Evolutionary conservation across 2,329 filamentous ascomycete species (phyloP).

Genomic region (Diaporthe citrichinensis): DNA sequence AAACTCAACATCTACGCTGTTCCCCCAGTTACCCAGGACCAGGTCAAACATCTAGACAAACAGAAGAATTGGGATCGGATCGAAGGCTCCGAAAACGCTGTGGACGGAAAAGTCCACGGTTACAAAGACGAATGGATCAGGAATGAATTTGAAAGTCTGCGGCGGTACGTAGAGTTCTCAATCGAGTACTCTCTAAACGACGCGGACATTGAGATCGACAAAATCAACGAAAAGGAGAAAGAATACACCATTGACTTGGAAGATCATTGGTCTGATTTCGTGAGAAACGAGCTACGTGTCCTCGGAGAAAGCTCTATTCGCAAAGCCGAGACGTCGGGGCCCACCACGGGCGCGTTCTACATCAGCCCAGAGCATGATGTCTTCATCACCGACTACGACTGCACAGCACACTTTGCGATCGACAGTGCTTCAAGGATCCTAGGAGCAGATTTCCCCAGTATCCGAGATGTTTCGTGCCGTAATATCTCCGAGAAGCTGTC

Average conservation of each 20-base stretch:
- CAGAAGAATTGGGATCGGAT: not conserved
- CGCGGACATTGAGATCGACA: fast-evolving
- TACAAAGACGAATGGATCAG: not conserved
- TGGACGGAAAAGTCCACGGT: not conserved
- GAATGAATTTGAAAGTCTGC: fast-evolving
- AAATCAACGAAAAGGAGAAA: fast-evolving
- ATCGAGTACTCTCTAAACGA: not conserved
- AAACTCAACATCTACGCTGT: constrained; percentile 18
- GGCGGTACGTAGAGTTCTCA: fast-evolving
- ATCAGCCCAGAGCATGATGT: constrained; percentile 19
- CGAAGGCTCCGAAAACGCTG: not conserved
- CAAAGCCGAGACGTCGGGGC: not conserved
- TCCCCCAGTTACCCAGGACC: not conserved
- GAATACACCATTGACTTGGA: not conserved
- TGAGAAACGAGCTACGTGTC: not conserved
- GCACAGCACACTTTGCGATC: not conserved
- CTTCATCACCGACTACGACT: not conserved
- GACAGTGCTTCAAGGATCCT: not conserved
- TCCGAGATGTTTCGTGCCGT: not conserved
- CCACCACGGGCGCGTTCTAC: not conserved
- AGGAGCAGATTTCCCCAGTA: fast-evolving
- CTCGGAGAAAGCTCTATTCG: not conserved
- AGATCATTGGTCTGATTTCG: not conserved
- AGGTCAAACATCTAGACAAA: not conserved
- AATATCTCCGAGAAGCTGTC: not conserved